Evolutionary conservation across 1,139 yeast species (phyloP).

Genomic region (Debaryomyces psychrophilus): DNA sequence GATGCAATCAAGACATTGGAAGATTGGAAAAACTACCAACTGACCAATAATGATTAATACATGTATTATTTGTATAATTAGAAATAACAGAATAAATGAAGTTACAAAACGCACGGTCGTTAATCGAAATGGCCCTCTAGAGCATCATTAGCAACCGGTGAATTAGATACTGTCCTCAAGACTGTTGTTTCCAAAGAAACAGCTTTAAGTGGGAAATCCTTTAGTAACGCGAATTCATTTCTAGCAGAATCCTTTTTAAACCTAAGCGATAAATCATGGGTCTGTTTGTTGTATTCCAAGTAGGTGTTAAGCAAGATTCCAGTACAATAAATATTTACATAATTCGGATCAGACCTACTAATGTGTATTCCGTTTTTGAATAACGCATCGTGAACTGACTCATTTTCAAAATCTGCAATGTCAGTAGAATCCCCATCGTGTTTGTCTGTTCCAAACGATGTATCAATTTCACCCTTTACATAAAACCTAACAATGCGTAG

Average conservation of each 20-base stretch:
- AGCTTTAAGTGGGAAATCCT: slow-evolving; percentile 35
- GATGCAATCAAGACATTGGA: slow-evolving; percentile 51
- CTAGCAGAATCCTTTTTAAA: slow-evolving; percentile 18
- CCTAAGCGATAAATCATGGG: slow-evolving; percentile 23
- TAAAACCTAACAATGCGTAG: slow-evolving; percentile 34
- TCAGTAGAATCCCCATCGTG: neutral
- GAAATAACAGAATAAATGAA: neutral
- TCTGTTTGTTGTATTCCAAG: slow-evolving; percentile 24
- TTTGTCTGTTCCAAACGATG: neutral
- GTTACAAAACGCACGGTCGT: neutral
- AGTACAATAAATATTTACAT: slow-evolving; percentile 29
- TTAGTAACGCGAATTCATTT: slow-evolving; percentile 24
- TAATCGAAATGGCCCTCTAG: neutral
- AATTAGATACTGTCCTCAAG: slow-evolving; percentile 18
- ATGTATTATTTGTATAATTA: slow-evolving; percentile 6
- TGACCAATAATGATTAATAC: neutral
- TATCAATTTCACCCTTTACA: slow-evolving; percentile 18
- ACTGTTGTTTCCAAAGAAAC: slow-evolving; percentile 39
- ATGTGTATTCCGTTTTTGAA: slow-evolving; percentile 9
- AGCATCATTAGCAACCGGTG: slow-evolving; percentile 2
- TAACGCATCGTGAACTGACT: neutral
- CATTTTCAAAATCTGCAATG: neutral
- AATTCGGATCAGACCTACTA: slow-evolving; percentile 18
- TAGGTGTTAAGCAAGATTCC: slow-evolving; percentile 37
- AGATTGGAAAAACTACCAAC: slow-evolving; percentile 43